Base-by-base conservation (phyloP, 2,329 filamentous ascomycete species). In the Calonectria crousiana region DNA sequence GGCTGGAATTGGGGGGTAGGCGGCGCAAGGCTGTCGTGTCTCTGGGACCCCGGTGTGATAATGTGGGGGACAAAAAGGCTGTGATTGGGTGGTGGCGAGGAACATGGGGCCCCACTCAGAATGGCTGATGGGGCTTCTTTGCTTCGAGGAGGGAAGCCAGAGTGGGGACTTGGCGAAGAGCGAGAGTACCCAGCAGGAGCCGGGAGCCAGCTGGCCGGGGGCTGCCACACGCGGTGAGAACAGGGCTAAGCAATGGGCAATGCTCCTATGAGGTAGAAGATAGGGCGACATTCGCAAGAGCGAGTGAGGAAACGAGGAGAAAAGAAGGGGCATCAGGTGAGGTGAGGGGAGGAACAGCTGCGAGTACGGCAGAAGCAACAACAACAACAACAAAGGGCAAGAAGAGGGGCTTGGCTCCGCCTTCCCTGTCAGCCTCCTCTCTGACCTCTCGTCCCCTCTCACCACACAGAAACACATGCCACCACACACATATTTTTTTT, bases 61-160 rank as follows among this genome's bases (percentile, higher is more conserved):
- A 56, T 75, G 75, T 78, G 78, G 78, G 73, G 79, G 71, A 66
- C 10, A 13, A 51, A 20, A 20, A 13, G 47, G 34, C 30, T 67
- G 36, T 76, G 62, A 83, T 83, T 83, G 82, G 82, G 41, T 36
- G 49, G 67, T 80, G 81, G 81, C 78, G 78, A 82, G 72, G 69
- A 53, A 51, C 72, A 71, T 8, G 53, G 67, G 56, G 56, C 32
- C 65, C 64, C 69, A 56, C 64, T 67, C 66, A 66, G 58, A 58
- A 66, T 73, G 73, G 64, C 64, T 41, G 53, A 74, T 69, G 69
- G 76, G 75, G 71, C 68, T 72, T 69, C 47, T 47, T 70, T 67
- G 58, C 62, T 47, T 74, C 47, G 72, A 71, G 49, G 66, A 52
- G 68, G 67, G 36, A 38, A 66, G 53, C 69, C 71, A 44, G 58